A percentile compares a stretch with the other conserved stretches of the same genome.
phyloP scores from a whole-genome alignment of 1,284 basidiomycete genomes.

The Rhodotorula sp. region DNA sequence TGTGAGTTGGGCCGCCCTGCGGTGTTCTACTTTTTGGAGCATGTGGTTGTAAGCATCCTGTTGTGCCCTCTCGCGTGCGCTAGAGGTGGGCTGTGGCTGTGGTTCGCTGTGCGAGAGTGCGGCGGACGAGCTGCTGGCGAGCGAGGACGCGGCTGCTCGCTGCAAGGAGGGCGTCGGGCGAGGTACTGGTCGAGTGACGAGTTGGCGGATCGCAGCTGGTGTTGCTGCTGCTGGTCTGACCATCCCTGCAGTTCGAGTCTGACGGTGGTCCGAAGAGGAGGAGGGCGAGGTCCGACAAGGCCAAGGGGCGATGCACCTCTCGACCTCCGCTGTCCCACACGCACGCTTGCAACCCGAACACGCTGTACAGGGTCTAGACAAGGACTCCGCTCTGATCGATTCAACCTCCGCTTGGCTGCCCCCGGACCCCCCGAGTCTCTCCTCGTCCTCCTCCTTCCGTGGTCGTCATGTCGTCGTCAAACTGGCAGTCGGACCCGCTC shows the following conservation, averaged over 20 bases:
- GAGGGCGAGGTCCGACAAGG: too few relatives aligned
- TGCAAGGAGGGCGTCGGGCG: neutral
- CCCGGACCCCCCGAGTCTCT: neutral
- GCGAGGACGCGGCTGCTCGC: neutral
- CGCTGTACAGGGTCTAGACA: too few relatives aligned
- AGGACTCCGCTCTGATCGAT: too few relatives aligned
- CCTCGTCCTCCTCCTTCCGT: neutral
- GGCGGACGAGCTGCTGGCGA: conserved; percentile 1
- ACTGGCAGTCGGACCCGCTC: conserved; percentile 34
- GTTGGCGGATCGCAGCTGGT: neutral
- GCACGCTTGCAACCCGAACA: neutral
- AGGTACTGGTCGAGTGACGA: neutral
- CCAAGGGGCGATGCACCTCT: too few relatives aligned
- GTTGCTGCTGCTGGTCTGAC: neutral
- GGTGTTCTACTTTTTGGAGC: conserved; percentile 32
- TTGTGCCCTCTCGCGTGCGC: conserved; percentile 19
- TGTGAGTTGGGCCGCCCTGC: conserved; percentile 25
- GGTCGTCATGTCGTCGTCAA: neutral
- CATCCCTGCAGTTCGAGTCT: neutral
- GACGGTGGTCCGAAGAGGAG: too few relatives aligned
- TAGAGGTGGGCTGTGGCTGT: neutral
- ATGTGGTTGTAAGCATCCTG: conserved; percentile 18
- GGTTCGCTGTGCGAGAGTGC: neutral
- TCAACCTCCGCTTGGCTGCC: too few relatives aligned
- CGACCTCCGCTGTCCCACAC: neutral